Conservation (phyloP, 2,329 filamentous ascomycete species). For the Nothomitra cinnamomea region DNA sequence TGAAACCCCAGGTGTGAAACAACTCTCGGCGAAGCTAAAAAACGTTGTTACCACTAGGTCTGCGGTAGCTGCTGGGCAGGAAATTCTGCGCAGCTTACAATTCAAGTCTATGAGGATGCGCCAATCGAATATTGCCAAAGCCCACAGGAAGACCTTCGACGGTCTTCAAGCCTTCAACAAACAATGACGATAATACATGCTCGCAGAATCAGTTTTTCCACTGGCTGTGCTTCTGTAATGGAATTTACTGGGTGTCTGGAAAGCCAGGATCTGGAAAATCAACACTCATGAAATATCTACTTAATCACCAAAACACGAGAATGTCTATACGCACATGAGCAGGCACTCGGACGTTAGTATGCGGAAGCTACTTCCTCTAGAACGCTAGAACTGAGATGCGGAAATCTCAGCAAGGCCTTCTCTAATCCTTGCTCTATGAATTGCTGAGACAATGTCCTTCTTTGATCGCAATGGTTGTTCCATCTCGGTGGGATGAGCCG, state of each 20-base stretch:
- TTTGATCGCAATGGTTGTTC: slow-evolving; percentile 4
- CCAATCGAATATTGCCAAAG: slow-evolving; percentile 3
- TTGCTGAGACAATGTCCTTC: slow-evolving; percentile 7
- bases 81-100: slow-evolving; percentile 1
- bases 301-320: not conserved
- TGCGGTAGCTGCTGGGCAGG: not conserved
- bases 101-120: slow-evolving; percentile 5
- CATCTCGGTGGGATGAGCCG: not conserved
- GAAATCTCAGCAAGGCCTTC: slow-evolving; percentile 11
- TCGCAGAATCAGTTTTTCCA: too few species aligned
- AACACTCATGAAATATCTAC: slow-evolving; percentile 11
- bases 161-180: not conserved
- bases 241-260: slow-evolving; percentile 3
- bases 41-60: not conserved
- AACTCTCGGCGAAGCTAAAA: not conserved
- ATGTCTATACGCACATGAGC: slow-evolving; percentile 7
- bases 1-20: not conserved
- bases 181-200: not conserved
- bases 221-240: not conserved
- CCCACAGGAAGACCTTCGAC: not conserved
- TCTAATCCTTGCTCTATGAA: slow-evolving; percentile 7
- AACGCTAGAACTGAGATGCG: slow-evolving; percentile 9
- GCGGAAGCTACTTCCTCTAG: slow-evolving; percentile 11
- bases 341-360: not conserved
- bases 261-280: too few species aligned